Evolutionary conservation across 1,284 basidiomycete species (phyloP), one percentile per base, ranked within the genome.

Genomic region (Ganoderma leucocontextum): DNA sequence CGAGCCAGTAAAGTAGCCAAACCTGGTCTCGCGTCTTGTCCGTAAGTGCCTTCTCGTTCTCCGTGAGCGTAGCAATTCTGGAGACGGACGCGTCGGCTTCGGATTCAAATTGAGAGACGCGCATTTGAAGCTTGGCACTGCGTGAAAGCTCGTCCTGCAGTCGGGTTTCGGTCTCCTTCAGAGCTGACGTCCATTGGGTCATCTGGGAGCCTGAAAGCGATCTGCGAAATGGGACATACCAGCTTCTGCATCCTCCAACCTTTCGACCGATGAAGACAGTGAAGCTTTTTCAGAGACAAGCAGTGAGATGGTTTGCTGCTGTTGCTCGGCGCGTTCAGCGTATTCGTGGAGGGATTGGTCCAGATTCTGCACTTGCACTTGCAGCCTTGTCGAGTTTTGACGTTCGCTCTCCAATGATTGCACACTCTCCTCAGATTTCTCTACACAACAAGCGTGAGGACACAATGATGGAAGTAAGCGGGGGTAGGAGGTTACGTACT

Each of bases 21-120:
- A 91, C 92, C 83, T 89, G 86, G 52, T 93, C 92, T 68, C 89
- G 84, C 65, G 80, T 82, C 72, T 83, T 86, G 60, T 92, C 90
- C 13, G 81, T 76, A 25, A 91, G 74, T 60, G 86, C 86, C 73
- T 85, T 89, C 76, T 90, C 88, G 52, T 82, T 84, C 7, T 77
- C 75, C 62, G 84, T 80, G 10, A 87, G 80, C 49, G 83, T 79
- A 36, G 81, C 79, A 25, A 85, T 80, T 33, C 79, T 82, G 29
- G 79, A 76, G 3, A 79, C 68, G 13, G 72, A 70, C 9, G 74
- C 71, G 13, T 68, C 78, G 17, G 82, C 72, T 61, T 83, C 78
- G 74, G 76, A 62, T 67, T 83, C 81, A 2, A 90, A 77, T 58
- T 82, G 79, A 36, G 80, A 78, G 8, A 87, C 80, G 44, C 81